Evolutionary conservation across 768 basidiomycete species (phyloP).

Genomic region (Amanita subjunquillea): DNA sequence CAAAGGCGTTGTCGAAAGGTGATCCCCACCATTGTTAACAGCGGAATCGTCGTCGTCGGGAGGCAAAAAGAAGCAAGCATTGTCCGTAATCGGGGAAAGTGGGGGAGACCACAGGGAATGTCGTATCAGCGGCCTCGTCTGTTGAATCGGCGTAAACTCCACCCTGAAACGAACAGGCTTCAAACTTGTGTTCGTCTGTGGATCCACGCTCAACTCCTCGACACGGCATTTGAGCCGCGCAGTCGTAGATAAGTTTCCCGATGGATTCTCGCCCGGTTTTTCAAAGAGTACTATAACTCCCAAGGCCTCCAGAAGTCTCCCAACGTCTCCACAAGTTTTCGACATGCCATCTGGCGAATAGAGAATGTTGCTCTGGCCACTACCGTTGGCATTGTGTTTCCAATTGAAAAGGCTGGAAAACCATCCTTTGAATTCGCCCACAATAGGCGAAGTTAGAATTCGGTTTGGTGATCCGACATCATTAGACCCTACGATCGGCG

Average conservation of each 20-base stretch:
- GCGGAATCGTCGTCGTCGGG: background rate
- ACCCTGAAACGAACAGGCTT: slow-evolving; percentile 80
- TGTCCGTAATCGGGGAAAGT: slow-evolving; percentile 13
- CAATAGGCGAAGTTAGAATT: slow-evolving; percentile 54
- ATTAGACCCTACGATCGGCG: slow-evolving; percentile 14
- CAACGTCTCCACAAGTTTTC: slow-evolving; percentile 55
- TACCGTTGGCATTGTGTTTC: slow-evolving; percentile 38
- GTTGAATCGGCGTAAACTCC: slow-evolving; percentile 42
- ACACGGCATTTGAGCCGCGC: slow-evolving; percentile 34
- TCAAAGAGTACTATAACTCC: slow-evolving; percentile 40
- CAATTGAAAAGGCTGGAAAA: slow-evolving; percentile 94
- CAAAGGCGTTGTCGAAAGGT: slow-evolving; percentile 4
- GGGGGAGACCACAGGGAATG: slow-evolving; percentile 8
- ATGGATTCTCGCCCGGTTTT: background rate
- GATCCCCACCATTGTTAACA: background rate
- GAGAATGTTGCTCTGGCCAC: slow-evolving; percentile 19
- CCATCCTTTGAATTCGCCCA: slow-evolving; percentile 85
- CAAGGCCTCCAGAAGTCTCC: slow-evolving; percentile 51
- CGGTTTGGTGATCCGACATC: slow-evolving; percentile 14
- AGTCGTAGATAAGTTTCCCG: background rate
- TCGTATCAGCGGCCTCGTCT: background rate
- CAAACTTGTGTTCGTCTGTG: slow-evolving; percentile 34
- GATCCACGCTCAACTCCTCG: slow-evolving; percentile 35
- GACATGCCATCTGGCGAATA: slow-evolving; percentile 48
- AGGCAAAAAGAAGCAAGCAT: slow-evolving; percentile 10